Percentiles rank a stretch among this genome's conserved stretches.
These are phyloP conservation scores for Rosa chinensis DNA, from an alignment of 306 rosid genomes.

Conservation along the genomic window DNA sequence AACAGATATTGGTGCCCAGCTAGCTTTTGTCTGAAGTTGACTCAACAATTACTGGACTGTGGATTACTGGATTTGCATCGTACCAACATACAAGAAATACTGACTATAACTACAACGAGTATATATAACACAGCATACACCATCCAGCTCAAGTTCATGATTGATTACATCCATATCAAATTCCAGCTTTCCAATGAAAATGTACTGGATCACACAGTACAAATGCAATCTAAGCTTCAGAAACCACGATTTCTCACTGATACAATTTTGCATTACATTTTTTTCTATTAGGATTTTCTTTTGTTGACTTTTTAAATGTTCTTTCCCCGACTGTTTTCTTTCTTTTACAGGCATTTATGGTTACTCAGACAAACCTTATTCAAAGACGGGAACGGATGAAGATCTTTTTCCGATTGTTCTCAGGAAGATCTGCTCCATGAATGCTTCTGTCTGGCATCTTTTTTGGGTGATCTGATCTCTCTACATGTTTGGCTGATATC, in stretches of 20 bases:
- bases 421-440: constrained; percentile 34
- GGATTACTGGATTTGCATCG: background rate
- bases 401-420: constrained; percentile 47
- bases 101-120: background rate
- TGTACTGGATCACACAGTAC: background rate
- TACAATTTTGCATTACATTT: background rate
- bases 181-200: background rate
- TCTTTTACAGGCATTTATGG: background rate
- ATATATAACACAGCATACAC: background rate
- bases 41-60: no score
- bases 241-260: background rate
- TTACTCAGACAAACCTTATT: constrained; percentile 1
- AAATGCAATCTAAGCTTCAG: background rate
- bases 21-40: no score
- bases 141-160: background rate
- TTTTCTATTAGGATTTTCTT: background rate
- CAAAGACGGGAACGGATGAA: constrained; percentile 74
- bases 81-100: background rate
- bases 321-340: background rate
- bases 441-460: constrained; percentile 37
- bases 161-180: background rate
- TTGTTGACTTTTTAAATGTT: background rate
- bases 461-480: constrained; percentile 38
- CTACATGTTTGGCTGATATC: constrained; percentile 37
- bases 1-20: no score